Percentiles rank a stretch among this genome's conserved stretches.
phyloP scores from a whole-genome alignment of 768 basidiomycete genomes.

The Porphyrellus cyaneotinctus region DNA sequence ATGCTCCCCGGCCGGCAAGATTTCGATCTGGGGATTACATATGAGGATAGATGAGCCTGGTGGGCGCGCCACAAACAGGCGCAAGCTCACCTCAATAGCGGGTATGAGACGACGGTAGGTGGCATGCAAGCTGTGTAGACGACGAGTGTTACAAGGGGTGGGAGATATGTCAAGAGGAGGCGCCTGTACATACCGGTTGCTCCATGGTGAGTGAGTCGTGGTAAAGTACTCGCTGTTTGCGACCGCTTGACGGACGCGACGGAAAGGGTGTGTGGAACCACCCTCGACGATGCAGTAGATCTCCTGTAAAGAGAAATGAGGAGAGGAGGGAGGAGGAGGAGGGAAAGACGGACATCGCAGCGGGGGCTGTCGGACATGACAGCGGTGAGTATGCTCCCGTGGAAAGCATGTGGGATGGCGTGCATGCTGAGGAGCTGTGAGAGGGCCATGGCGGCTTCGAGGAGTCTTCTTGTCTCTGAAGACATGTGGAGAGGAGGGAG shows the following conservation, averaged over 20 bases:
- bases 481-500: constrained; percentile 37
- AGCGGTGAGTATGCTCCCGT: constrained; percentile 71
- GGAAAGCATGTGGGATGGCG: constrained; percentile 74
- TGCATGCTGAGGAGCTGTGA: constrained; percentile 55
- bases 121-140: constrained; percentile 57
- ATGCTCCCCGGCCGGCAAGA: constrained; percentile 74
- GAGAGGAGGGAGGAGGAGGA: not conserved
- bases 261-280: constrained; percentile 69
- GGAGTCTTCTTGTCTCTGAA: constrained; percentile 65
- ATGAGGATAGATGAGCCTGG: constrained; percentile 3
- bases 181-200: constrained; percentile 55
- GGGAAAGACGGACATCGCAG: constrained; percentile 52
- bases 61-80: not conserved
- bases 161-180: not conserved
- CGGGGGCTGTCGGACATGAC: constrained; percentile 61
- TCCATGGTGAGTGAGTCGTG: constrained; percentile 77
- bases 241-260: constrained; percentile 74
- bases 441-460: constrained; percentile 75
- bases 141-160: constrained; percentile 8
- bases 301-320: constrained; percentile 49
- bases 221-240: constrained; percentile 61
- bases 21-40: constrained; percentile 59
- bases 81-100: constrained; percentile 57
- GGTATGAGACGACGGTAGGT: constrained; percentile 76
- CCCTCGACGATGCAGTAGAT: constrained; percentile 82